Conservation (phyloP, 108 stramenopile species). For the Craspedostauros australis region DNA sequence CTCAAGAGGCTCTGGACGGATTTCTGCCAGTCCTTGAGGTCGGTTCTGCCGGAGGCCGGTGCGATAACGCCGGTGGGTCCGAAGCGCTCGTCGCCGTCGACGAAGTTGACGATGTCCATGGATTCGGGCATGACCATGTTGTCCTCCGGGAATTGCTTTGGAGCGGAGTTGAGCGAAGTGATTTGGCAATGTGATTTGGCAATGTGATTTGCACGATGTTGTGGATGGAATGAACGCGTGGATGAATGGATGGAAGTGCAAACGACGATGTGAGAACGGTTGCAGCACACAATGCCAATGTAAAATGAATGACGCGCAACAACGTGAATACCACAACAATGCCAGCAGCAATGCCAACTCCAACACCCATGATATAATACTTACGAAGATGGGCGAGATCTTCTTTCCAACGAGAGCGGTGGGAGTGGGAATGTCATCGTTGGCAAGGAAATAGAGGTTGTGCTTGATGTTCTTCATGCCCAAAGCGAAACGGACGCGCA, state of each 20-base stretch:
- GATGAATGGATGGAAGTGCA: no score
- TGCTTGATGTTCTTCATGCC: constrained; percentile 93
- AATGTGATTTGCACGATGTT: no score
- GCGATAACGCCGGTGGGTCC: constrained; percentile 63
- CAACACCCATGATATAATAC: no score
- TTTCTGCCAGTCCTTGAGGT: constrained; percentile 91
- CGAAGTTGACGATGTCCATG: constrained; percentile 85
- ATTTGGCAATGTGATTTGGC: no score
- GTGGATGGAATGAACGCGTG: no score
- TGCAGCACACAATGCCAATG: neutral
- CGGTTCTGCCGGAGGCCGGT: constrained; percentile 76
- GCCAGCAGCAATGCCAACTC: neutral
- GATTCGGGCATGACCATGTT: constrained; percentile 89
- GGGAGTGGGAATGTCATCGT: constrained; percentile 91
- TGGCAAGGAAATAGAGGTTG: constrained; percentile 80
- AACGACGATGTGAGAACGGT: no score
- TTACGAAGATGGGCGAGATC: constrained; percentile 92
- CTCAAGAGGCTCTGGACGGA: constrained; percentile 71
- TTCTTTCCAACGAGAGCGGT: constrained; percentile 92
- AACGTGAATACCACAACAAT: neutral
- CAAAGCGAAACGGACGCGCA: constrained; percentile 88
- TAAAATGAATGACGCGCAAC: neutral
- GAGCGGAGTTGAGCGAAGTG: no score
- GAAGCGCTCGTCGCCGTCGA: constrained; percentile 87
- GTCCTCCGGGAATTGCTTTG: constrained; percentile 57